Conservation (phyloP, 495 filamentous ascomycete genomes). For the Filosporella fistucella region DNA sequence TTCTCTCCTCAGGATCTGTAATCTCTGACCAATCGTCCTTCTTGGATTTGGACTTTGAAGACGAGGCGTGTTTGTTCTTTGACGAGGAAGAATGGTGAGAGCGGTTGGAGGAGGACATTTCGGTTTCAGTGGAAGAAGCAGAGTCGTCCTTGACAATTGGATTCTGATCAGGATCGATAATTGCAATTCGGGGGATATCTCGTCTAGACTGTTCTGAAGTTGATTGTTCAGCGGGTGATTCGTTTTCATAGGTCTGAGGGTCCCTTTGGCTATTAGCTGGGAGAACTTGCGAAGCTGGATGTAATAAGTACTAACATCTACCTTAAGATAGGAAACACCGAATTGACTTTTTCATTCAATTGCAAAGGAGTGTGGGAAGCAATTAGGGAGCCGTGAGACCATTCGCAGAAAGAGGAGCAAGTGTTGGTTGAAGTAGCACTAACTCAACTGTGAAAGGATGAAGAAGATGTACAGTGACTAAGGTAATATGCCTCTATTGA, state of each 20-base stretch:
- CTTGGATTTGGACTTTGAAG: slow-evolving; percentile 26
- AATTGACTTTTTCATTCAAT: slow-evolving; percentile 1
- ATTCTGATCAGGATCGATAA: slow-evolving; percentile 20
- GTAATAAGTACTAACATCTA: slow-evolving; percentile 18
- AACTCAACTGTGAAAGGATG: too few relatives aligned
- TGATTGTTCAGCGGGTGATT: slow-evolving; percentile 9
- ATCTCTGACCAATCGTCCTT: slow-evolving; percentile 57
- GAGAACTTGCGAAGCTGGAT: neutral
- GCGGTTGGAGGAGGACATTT: slow-evolving; percentile 24
- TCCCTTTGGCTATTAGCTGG: slow-evolving; percentile 16
- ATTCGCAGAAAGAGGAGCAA: neutral
- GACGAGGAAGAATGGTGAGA: slow-evolving; percentile 19
- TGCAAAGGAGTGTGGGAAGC: neutral
- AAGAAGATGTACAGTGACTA: too few relatives aligned
- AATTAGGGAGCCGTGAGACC: neutral
- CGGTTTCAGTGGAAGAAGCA: slow-evolving; percentile 19
- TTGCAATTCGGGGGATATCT: slow-evolving; percentile 19
- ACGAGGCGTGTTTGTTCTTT: slow-evolving; percentile 19
- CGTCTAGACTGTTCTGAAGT: slow-evolving; percentile 6
- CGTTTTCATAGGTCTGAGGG: slow-evolving; percentile 15
- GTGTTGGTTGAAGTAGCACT: too few relatives aligned
- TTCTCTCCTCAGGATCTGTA: slow-evolving; percentile 52
- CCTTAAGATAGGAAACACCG: neutral
- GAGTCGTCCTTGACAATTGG: slow-evolving; percentile 11
- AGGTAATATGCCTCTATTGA: too few relatives aligned